These are phyloP conservation scores for Phytophthora colocasiae DNA, from an alignment of 352 stramenopile genomes.

Conservation along the genomic window DNA sequence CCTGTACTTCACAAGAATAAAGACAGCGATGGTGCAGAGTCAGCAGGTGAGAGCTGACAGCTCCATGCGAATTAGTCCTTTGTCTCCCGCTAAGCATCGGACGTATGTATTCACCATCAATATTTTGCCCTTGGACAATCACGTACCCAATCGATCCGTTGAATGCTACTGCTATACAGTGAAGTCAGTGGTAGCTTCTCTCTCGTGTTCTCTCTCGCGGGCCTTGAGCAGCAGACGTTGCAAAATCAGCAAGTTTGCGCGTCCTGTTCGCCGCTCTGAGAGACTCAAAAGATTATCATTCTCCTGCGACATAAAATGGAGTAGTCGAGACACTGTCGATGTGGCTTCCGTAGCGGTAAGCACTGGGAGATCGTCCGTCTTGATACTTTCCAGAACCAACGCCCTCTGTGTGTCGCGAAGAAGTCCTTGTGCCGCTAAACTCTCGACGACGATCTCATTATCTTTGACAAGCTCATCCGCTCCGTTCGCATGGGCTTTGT, in stretches of 20 bases:
- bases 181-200: slow-evolving; percentile 43
- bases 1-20: slow-evolving; percentile 69
- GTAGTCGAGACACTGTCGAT: slow-evolving; percentile 43
- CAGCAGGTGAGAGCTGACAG: slow-evolving; percentile 27
- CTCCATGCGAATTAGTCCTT: slow-evolving; percentile 19
- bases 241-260: slow-evolving; percentile 55
- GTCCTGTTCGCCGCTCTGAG: slow-evolving; percentile 50
- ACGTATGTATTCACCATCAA: slow-evolving; percentile 37
- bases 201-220: slow-evolving; percentile 48
- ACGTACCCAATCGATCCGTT: slow-evolving; percentile 12
- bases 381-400: slow-evolving; percentile 36
- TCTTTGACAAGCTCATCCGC: slow-evolving; percentile 52
- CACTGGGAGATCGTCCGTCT: slow-evolving; percentile 43
- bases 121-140: slow-evolving; percentile 15
- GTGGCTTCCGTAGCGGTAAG: slow-evolving; percentile 47
- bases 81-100: slow-evolving; percentile 7
- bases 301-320: slow-evolving; percentile 58
- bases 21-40: slow-evolving; percentile 26
- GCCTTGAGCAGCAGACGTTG: slow-evolving; percentile 63
- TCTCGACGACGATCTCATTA: slow-evolving; percentile 71
- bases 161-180: slow-evolving; percentile 39
- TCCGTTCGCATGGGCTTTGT: slow-evolving; percentile 41
- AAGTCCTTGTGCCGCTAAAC: slow-evolving; percentile 58
- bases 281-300: slow-evolving; percentile 40
- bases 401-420: slow-evolving; percentile 49